Base-by-base conservation (phyloP, 306 rosid species). In the Cicer chorassanicum region DNA sequence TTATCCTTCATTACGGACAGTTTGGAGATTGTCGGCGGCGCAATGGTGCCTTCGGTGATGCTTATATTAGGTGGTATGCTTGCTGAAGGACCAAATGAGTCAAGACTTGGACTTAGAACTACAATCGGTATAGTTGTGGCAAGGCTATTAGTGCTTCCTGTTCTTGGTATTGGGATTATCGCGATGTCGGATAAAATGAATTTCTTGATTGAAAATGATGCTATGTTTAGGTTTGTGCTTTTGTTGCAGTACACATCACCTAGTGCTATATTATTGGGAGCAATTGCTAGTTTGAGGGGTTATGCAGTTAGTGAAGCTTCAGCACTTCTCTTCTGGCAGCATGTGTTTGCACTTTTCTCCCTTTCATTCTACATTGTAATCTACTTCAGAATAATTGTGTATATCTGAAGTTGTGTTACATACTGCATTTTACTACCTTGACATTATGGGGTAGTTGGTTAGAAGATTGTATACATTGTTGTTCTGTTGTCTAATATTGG, bases 261-360 rank as follows among this genome's bases (percentile, higher is more conserved):
- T 4, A 93, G 96, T 68, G 96, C 98, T 18, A 89, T 93, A 77
- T 80, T 93, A 73, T 71, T 91, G 65, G 97, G 98, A 73, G 97
- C 97, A 42, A 89, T 91, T 75, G 96, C 97, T n/a, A 91, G 90
- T 68, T 72, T 93, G 83, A 83, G 98, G 84, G 97, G 93, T 51
- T 89, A 93, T 82, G 98, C 97, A 63, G 93, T 93, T 50, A 81
- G 92, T 0, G 97, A 93, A 87, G 92, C 97, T 74, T 93, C 97
- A 1, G 87, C 98, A 63, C 82, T 93, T 74, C 86, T 91, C 78
- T 91, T 93, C 82, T 93, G 98, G 97, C 98, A 93, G 83, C 98
- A 91, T 43, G 80, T 85, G 76, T 89, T 85, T 77, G 90, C 97
- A 8, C 93, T 89, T 41, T 86, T 91, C 85, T 89, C 97, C 64